Percentiles rank a stretch among this genome's conserved stretches.
Evolutionary conservation across 2,329 filamentous ascomycete genomes (phyloP).

Genomic region (Alternaria dauci): DNA sequence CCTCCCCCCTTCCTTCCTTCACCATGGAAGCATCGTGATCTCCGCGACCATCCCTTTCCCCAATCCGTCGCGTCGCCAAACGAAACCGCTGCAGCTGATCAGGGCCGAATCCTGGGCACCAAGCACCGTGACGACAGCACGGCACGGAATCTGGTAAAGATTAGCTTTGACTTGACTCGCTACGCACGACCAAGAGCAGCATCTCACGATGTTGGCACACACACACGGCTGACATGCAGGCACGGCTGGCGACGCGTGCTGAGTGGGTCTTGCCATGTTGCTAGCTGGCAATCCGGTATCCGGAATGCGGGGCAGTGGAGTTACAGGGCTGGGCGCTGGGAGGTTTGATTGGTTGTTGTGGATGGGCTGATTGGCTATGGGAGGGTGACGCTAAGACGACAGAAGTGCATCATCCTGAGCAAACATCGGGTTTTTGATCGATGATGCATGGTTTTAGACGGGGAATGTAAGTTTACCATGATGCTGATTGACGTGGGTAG

Average conservation of each 20-base stretch:
- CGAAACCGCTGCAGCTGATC: background rate
- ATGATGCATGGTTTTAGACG: background rate
- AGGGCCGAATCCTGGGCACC: background rate
- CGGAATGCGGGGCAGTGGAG: conserved; percentile 10
- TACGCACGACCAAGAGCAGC: background rate
- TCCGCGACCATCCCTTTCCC: background rate
- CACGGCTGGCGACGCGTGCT: background rate
- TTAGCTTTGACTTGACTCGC: background rate
- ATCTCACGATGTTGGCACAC: conserved; percentile 10
- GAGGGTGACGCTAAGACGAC: background rate
- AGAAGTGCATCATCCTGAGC: conserved; percentile 12
- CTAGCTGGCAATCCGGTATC: background rate
- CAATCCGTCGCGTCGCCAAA: background rate
- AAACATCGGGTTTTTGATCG: background rate
- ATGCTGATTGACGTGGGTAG: background rate
- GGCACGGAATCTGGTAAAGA: background rate
- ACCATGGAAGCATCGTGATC: conserved; percentile 18
- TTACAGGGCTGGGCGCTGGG: background rate
- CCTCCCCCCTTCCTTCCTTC: conserved; percentile 8
- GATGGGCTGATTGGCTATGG: conserved; percentile 4
- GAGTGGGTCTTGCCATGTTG: background rate
- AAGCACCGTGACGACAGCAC: background rate
- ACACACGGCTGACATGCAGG: background rate
- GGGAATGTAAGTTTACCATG: background rate
- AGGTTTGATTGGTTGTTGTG: background rate